phyloP scores from a whole-genome alignment of 805 yeast species.

The Monosporozyma aquatica region DNA sequence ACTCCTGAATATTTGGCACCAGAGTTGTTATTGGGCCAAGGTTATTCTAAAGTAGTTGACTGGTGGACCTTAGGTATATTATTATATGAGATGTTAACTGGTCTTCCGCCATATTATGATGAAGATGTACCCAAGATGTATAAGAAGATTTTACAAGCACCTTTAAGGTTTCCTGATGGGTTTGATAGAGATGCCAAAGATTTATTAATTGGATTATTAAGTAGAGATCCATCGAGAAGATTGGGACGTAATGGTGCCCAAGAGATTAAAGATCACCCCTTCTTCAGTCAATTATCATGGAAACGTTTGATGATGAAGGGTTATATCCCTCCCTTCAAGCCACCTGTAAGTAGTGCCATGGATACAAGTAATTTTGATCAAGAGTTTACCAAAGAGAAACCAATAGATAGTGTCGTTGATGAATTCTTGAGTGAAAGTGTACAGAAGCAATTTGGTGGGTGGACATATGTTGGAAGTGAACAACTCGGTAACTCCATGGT shows the following conservation, averaged over 20 bases:
- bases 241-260: slow-evolving; percentile 72
- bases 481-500: slow-evolving; percentile 33
- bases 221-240: slow-evolving; percentile 78
- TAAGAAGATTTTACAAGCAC: slow-evolving; percentile 82
- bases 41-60: slow-evolving; percentile 91
- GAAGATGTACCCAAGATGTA: slow-evolving; percentile 91
- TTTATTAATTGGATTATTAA: slow-evolving; percentile 59
- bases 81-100: slow-evolving; percentile 91
- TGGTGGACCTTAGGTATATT: slow-evolving; percentile 98
- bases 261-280: slow-evolving; percentile 75
- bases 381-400: slow-evolving; percentile 86
- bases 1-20: slow-evolving; percentile 98
- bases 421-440: slow-evolving; percentile 86
- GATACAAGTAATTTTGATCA: slow-evolving; percentile 92
- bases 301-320: slow-evolving; percentile 69
- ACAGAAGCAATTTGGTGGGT: slow-evolving; percentile 97
- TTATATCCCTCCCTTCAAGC: slow-evolving; percentile 92
- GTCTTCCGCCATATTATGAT: slow-evolving; percentile 94
- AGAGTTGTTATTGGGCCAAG: slow-evolving; percentile 81
- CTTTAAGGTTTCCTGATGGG: slow-evolving; percentile 78
- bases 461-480: slow-evolving; percentile 84
- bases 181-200: slow-evolving; percentile 83
- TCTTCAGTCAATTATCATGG: slow-evolving; percentile 90
- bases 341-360: slow-evolving; percentile 72
- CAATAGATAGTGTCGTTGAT: slow-evolving; percentile 91